Evolutionary conservation across 1,284 basidiomycete genomes (phyloP), one percentile per base, ranked within the genome.

Genomic region (Termitomyces sp.): DNA sequence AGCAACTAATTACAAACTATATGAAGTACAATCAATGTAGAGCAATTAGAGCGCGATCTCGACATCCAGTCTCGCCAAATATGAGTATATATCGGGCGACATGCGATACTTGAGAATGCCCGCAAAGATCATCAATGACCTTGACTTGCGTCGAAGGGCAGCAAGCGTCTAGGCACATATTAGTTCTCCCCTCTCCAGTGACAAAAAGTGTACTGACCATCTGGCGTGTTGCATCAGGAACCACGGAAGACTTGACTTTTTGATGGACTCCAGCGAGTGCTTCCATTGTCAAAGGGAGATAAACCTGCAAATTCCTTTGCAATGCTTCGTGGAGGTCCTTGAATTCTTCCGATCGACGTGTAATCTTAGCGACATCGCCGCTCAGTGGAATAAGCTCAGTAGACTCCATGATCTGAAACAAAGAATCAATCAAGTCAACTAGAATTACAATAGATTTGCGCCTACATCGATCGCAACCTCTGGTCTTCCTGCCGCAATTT

Each of bases 211-310:
- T 19, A 71, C 83, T 58, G 58, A 90, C 90, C 77, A 84, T 81
- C 64, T 92, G 88, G 59, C 86, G 77, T 2, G 82, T 84, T 21
- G 80, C 77, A 62, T 93, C 92, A 13, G 86, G 81, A 51, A 83
- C 84, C 41, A 80, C 74, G 26, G 86, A 85, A n/a, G 78, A 73
- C 71, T 95, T 95, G 55, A 86, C 74, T 60, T 82, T 82, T 59
- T 87, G 85, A 62, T 93, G 88, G 8, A 94, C 80, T 21, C 81
- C 83, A 59, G 90, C 89, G 28, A 99, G 82, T 26, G 88, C 86
- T 66, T 94, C 92, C 96, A 98, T 99, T n/a, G 91, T 90, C 52
- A 95, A 82, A 28, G 93, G 83, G 38, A 98, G 80, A 67, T 97
- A 90, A 4, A 86, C 84, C 66, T 94, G 92, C 66, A 98, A 75